A percentile compares a stretch with the other conserved stretches of the same genome.
Evolutionary conservation across 768 basidiomycete genomes (phyloP).

Genomic region (Suillus lakei): DNA sequence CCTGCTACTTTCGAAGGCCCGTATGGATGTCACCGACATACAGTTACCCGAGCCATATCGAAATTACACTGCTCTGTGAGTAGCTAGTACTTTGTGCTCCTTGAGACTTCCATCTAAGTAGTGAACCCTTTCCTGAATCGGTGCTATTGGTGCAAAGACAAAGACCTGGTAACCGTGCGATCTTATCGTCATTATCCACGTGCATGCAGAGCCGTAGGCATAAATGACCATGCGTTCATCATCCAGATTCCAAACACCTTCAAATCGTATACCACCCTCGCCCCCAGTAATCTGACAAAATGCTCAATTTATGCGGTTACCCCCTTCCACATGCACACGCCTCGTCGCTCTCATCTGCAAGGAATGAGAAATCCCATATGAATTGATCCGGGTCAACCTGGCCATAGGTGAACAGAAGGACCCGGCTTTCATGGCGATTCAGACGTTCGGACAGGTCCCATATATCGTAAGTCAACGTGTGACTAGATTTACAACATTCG

Average conservation of each 20-base stretch:
- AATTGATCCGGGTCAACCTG: constrained; percentile 50
- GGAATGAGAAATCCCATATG: constrained; percentile 63
- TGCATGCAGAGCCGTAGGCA: background rate
- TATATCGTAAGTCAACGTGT: constrained; percentile 37
- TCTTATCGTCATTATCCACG: background rate
- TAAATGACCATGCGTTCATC: background rate
- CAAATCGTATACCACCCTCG: background rate
- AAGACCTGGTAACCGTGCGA: background rate
- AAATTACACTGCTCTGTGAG: too few species aligned
- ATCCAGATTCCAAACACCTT: background rate
- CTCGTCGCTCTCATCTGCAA: constrained; percentile 55
- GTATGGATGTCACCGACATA: too few species aligned
- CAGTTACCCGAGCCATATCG: too few species aligned
- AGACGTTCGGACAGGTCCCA: constrained; percentile 65
- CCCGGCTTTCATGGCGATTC: constrained; percentile 45
- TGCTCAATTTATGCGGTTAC: constrained; percentile 42
- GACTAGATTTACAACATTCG: background rate
- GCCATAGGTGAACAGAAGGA: constrained; percentile 50
- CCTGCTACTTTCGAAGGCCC: too few species aligned
- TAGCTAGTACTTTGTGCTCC: too few species aligned
- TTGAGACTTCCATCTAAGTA: background rate
- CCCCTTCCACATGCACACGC: constrained; percentile 51
- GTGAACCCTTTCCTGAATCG: background rate
- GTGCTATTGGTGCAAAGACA: background rate
- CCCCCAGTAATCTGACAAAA: constrained; percentile 16